These are phyloP conservation scores for Aspergillus vadensis DNA, from an alignment of 2,329 filamentous ascomycete genomes.

Conservation along the genomic window DNA sequence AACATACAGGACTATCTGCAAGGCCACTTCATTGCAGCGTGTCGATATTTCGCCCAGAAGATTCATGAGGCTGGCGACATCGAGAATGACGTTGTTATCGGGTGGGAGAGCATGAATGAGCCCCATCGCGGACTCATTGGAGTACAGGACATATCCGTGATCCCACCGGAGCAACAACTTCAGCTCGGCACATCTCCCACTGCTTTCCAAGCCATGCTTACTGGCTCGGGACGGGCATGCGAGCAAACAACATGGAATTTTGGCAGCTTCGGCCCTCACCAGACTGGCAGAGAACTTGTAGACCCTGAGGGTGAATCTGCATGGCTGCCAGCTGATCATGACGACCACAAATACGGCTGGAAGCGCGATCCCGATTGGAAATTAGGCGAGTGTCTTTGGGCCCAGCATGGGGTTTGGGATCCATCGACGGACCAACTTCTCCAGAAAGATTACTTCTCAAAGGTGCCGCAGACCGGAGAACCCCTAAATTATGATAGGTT, in stretches of 20 bases:
- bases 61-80: constrained; percentile 90
- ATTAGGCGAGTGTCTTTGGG: constrained; percentile 94
- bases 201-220: constrained; percentile 89
- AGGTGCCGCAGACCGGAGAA: constrained; percentile 72
- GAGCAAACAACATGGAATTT: constrained; percentile 94
- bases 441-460: constrained; percentile 84
- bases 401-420: constrained; percentile 96
- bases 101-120: constrained; percentile 96
- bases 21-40: constrained; percentile 78
- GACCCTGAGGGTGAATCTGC: constrained; percentile 84
- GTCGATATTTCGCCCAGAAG: constrained; percentile 75
- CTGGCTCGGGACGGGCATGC: constrained; percentile 84
- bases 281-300: constrained; percentile 77
- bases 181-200: constrained; percentile 93
- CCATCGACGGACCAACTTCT: constrained; percentile 73
- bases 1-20: constrained; percentile 98
- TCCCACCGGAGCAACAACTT: constrained; percentile 84
- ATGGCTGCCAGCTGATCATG: constrained; percentile 81
- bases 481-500: constrained; percentile 79
- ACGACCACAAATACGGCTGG: constrained; percentile 88
- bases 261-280: constrained; percentile 87
- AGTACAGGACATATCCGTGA: constrained; percentile 74
- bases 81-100: constrained; percentile 82
- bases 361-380: constrained; percentile 86
- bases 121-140: constrained; percentile 87